phyloP scores from a whole-genome alignment of 1,139 yeast genomes.

The Zygotorulaspora mrakii region DNA sequence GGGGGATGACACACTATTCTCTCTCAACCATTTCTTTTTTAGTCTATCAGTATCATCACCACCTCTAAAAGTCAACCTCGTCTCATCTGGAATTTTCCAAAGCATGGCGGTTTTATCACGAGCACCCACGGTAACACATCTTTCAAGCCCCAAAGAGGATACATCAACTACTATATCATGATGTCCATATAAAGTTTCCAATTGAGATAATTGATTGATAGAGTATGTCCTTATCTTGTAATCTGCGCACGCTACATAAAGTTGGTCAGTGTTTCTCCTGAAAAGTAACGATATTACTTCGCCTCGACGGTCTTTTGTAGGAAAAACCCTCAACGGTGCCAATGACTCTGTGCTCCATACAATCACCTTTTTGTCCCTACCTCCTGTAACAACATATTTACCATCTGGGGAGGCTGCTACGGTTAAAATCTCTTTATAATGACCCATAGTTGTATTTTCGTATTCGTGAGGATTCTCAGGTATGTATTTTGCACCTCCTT shows the following conservation, averaged over 20 bases:
- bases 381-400: constrained; percentile 84
- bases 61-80: constrained; percentile 88
- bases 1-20: constrained; percentile 35
- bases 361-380: constrained; percentile 71
- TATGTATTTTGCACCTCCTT: constrained; percentile 57
- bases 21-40: constrained; percentile 40
- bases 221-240: constrained; percentile 84
- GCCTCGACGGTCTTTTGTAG: constrained; percentile 65
- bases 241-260: constrained; percentile 91
- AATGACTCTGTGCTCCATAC: constrained; percentile 84
- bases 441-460: constrained; percentile 49
- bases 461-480: constrained; percentile 43
- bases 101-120: constrained; percentile 92
- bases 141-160: constrained; percentile 73
- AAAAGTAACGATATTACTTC: constrained; percentile 70
- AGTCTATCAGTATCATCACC: constrained; percentile 60
- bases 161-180: constrained; percentile 86
- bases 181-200: constrained; percentile 91
- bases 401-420: constrained; percentile 89
- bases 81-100: constrained; percentile 96
- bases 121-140: constrained; percentile 93
- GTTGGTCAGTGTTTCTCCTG: constrained; percentile 75
- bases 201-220: constrained; percentile 78
- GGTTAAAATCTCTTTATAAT: constrained; percentile 68
- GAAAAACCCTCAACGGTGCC: constrained; percentile 70